Base-by-base conservation (phyloP, 345 rosid species). In the Carallia brachiata region DNA sequence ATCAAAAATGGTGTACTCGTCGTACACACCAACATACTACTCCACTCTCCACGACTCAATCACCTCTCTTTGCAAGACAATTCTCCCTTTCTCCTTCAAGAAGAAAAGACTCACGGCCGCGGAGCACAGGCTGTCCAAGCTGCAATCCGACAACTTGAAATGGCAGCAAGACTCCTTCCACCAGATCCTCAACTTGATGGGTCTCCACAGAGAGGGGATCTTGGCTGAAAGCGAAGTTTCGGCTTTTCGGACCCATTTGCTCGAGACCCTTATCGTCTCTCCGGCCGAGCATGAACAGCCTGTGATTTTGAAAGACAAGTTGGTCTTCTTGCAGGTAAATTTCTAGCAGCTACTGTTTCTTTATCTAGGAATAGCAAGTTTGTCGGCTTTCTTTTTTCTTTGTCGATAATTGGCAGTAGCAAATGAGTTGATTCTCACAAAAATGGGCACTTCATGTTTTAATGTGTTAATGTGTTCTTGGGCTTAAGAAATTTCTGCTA, bases 161-260 rank as follows among this genome's bases (percentile, higher is more conserved):
- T 90, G 96, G 92, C 93, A 86, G 83, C 96, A 90, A 62, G 90
- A 90, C 63, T 90, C 90, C 4, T 90, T 76, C 81, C 91, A 85
- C 75, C 92, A 86, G 77, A 90, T 90, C 68, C 71, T 88, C 74
- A 88, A 90, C 56, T 61, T 90, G 78, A 88, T 86, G 79, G 96
- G 90, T 1, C 80, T 90, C 27, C 86, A 87, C 54, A 86, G 81
- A 70, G 92, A 87, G 75, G 92, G 88, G 70, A 90, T 90, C 60
- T 55, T 88, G 60, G 77, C 75, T 39, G 88, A 82, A 68, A 61
- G 60, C 55, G 88, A 90, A 67, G 88, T 90, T 65, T 70, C 82
- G 2, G 82, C 88, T 36, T 90, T 88, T 30, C 72, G 89, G 59
- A 44, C 87, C 0, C 92, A 86, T 75, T 72, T 88, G 83, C 85